These are phyloP conservation scores for Citrus reticulata DNA, from an alignment of 345 rosid species.

Conservation along the genomic window DNA sequence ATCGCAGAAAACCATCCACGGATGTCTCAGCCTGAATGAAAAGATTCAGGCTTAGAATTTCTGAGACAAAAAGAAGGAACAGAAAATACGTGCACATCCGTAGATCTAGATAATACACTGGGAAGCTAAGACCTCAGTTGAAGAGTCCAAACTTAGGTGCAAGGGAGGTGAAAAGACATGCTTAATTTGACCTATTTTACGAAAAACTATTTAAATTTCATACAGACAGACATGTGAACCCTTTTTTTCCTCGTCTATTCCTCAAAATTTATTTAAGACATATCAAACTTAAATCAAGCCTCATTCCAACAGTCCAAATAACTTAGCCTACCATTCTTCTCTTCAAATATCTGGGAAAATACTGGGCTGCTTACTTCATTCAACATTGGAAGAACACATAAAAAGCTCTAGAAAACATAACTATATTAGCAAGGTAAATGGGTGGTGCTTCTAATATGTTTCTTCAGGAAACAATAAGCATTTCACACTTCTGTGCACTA, in stretches of 20 bases:
- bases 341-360: not conserved
- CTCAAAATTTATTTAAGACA: not conserved
- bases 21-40: constrained; percentile 63
- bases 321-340: not conserved
- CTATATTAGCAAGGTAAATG: not conserved
- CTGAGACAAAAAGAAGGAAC: not conserved
- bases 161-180: not conserved
- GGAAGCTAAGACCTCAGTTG: not conserved
- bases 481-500: not conserved
- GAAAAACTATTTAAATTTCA: not conserved
- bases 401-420: not conserved
- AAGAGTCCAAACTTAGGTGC: not conserved
- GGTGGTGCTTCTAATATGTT: not conserved
- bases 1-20: constrained; percentile 74
- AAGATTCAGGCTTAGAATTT: constrained; percentile 16
- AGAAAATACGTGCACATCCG: not conserved
- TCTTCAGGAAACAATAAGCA: not conserved
- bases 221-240: not conserved
- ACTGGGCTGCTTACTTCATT: not conserved
- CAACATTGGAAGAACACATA: not conserved
- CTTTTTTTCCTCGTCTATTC: not conserved
- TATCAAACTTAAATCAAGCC: not conserved
- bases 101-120: not conserved
- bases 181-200: not conserved
- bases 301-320: not conserved